Evolutionary conservation across 2,329 filamentous ascomycete genomes (phyloP).

Genomic region (Chrysoporthe austroafricana): DNA sequence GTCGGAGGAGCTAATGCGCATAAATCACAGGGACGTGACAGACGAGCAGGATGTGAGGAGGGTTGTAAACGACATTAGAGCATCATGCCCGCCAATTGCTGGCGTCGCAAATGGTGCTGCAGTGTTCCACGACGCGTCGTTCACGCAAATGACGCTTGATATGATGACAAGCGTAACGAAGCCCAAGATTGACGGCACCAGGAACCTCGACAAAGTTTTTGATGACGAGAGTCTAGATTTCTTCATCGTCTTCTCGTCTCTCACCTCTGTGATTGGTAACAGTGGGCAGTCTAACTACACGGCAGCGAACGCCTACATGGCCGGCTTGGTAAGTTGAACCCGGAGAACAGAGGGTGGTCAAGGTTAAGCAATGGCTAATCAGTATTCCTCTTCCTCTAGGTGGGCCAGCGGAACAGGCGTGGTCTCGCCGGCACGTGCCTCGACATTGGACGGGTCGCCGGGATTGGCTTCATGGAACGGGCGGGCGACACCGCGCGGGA

Average conservation of each 20-base stretch:
- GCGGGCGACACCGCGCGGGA: not conserved
- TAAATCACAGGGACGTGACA: constrained; percentile 22
- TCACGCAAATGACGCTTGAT: constrained; percentile 26
- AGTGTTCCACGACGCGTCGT: constrained; percentile 30
- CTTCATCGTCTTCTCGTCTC: constrained; percentile 43
- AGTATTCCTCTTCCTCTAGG: constrained; percentile 15
- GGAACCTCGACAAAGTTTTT: constrained; percentile 30
- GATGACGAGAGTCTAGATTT: constrained; percentile 38
- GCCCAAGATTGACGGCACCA: constrained; percentile 29
- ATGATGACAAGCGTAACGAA: constrained; percentile 19
- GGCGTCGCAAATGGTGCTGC: constrained; percentile 34
- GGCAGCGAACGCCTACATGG: constrained; percentile 41
- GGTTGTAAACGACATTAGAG: constrained; percentile 14
- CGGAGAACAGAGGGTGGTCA: not conserved
- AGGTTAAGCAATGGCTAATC: not conserved
- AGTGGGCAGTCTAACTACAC: constrained; percentile 41
- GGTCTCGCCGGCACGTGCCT: constrained; percentile 39
- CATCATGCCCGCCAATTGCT: constrained; percentile 21
- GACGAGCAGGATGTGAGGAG: constrained; percentile 21
- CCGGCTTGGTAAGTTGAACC: constrained; percentile 32
- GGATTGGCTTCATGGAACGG: constrained; percentile 36
- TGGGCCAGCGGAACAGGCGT: constrained; percentile 34
- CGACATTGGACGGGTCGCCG: constrained; percentile 40
- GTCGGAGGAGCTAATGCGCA: not conserved
- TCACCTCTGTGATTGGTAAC: constrained; percentile 37